phyloP scores from a whole-genome alignment of 148 eudicot genomes.

The Persicaria tinctoria region DNA sequence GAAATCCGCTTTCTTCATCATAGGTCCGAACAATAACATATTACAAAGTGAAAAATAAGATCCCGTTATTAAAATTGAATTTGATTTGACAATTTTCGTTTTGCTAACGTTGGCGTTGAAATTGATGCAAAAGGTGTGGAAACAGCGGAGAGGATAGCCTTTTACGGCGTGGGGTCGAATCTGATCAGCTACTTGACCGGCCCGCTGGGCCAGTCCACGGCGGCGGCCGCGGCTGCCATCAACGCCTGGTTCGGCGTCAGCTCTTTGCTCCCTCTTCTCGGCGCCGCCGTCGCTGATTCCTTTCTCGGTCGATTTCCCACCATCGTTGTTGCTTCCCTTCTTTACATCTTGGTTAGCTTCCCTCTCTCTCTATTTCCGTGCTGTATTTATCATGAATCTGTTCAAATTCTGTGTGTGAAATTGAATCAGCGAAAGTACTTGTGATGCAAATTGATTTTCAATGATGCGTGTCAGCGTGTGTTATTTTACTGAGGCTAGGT shows the following conservation, averaged over 20 bases:
- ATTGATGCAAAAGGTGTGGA: slow-evolving; percentile 19
- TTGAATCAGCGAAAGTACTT: not conserved
- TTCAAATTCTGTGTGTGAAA: not conserved
- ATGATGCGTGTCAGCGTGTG: too few relatives aligned
- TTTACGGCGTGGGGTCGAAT: not conserved
- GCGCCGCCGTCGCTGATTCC: slow-evolving; percentile 43
- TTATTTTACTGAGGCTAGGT: too few relatives aligned
- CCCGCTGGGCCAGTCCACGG: slow-evolving; percentile 36
- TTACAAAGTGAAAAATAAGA: too few relatives aligned
- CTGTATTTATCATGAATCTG: not conserved
- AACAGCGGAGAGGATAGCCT: slow-evolving; percentile 22
- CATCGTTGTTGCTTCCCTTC: slow-evolving; percentile 23
- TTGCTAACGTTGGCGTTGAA: not conserved
- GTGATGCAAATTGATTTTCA: too few relatives aligned
- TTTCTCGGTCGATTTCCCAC: slow-evolving; percentile 32
- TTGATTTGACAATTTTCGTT: not conserved
- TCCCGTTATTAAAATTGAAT: not conserved
- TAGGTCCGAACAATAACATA: not conserved
- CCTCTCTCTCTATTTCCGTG: not conserved
- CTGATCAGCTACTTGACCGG: slow-evolving; percentile 27
- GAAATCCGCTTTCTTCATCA: slow-evolving; percentile 15
- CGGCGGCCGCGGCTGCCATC: slow-evolving; percentile 35
- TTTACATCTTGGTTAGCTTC: slow-evolving; percentile 37
- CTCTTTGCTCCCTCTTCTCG: slow-evolving; percentile 33
- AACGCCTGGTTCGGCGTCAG: slow-evolving; percentile 40